Percentiles rank a stretch among this genome's conserved stretches.
These are phyloP conservation scores for Fusarium anguioides DNA, from an alignment of 2,329 filamentous ascomycete genomes.

Conservation along the genomic window DNA sequence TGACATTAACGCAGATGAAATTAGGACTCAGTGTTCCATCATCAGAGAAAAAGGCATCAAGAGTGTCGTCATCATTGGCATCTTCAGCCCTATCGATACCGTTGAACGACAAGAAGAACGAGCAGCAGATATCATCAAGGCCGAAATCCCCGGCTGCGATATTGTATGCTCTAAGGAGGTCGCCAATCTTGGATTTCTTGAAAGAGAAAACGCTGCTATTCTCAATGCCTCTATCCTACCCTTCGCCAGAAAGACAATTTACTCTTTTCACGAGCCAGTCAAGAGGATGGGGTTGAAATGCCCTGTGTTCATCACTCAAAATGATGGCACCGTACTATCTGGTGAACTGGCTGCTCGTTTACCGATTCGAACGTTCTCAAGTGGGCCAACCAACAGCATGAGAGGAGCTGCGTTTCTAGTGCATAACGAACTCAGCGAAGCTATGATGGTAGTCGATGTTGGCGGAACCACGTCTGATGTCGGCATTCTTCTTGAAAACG, in stretches of 20 bases:
- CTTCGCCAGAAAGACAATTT: conserved; percentile 68
- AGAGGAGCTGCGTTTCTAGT: conserved; percentile 70
- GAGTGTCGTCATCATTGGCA: conserved; percentile 60
- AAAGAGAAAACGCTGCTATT: conserved; percentile 73
- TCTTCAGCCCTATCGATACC: conserved; percentile 66
- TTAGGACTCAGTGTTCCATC: conserved; percentile 53
- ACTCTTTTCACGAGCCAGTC: conserved; percentile 65
- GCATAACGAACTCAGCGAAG: conserved; percentile 50
- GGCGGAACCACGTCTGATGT: conserved; percentile 75
- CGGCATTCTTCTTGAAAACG: conserved; percentile 68
- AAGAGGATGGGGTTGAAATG: conserved; percentile 60
- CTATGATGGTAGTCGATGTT: conserved; percentile 72
- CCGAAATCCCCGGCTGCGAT: conserved; percentile 55
- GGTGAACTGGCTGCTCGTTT: conserved; percentile 64
- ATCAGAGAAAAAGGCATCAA: conserved; percentile 58
- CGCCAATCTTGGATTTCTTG: conserved; percentile 65
- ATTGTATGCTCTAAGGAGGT: conserved; percentile 64
- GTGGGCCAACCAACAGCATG: conserved; percentile 73
- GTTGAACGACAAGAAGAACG: conserved; percentile 61
- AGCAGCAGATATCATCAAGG: conserved; percentile 55
- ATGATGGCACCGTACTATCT: conserved; percentile 70
- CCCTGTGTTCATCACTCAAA: conserved; percentile 70
- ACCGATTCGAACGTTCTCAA: conserved; percentile 71
- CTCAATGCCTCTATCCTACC: conserved; percentile 71
- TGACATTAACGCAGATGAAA: conserved; percentile 56